phyloP scores from a whole-genome alignment of 2,329 filamentous ascomycete genomes.

The Aspergillus terreus region DNA sequence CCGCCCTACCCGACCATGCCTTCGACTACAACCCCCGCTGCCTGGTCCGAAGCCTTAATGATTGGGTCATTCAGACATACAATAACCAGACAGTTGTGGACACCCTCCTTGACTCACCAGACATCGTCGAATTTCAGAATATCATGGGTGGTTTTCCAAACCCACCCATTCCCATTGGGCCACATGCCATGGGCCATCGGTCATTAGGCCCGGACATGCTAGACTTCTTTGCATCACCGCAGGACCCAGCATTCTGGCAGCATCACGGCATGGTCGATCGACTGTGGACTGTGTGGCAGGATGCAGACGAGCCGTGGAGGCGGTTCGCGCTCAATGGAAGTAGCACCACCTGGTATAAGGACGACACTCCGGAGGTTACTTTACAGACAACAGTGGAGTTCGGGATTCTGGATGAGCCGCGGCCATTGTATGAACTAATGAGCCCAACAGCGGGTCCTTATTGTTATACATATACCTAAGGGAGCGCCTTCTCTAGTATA shows the following conservation, averaged over 20 bases:
- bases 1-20: not conserved
- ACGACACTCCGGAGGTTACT: constrained; percentile 5
- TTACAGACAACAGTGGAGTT: constrained; percentile 6
- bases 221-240: constrained; percentile 5
- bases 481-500: not conserved
- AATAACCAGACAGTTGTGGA: not conserved
- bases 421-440: constrained; percentile 4
- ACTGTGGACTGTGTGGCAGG: constrained; percentile 9
- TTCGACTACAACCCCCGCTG: constrained; percentile 9
- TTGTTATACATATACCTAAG: constrained; percentile 7
- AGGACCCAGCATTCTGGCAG: constrained; percentile 9
- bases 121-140: constrained; percentile 4
- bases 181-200: constrained; percentile 4
- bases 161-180: not conserved
- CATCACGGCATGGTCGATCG: constrained; percentile 12
- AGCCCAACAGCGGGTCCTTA: not conserved
- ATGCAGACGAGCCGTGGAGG: not conserved
- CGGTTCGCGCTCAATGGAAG: constrained; percentile 5
- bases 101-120: constrained; percentile 1
- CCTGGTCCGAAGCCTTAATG: constrained; percentile 4
- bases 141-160: constrained; percentile 5
- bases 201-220: constrained; percentile 2
- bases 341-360: not conserved
- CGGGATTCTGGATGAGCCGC: not conserved
- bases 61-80: not conserved